Evolutionary conservation across 805 yeast species (phyloP).

Genomic region (Wickerhamiella occidentalis): DNA sequence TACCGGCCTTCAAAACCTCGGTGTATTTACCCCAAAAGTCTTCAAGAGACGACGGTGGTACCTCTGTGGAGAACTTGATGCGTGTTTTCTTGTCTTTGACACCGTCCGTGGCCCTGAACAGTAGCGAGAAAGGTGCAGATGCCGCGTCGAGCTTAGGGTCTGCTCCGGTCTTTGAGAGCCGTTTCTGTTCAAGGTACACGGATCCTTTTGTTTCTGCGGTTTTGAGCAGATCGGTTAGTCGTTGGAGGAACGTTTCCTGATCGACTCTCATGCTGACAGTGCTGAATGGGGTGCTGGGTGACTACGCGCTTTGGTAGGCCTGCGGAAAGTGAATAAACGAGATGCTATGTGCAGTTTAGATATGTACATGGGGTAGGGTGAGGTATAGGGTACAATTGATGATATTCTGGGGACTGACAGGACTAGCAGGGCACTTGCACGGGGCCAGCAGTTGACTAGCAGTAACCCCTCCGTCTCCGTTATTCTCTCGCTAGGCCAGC

Average conservation of each 20-base stretch:
- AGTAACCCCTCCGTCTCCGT: too few species aligned
- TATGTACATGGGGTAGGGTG: background rate
- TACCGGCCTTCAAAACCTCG: conserved; percentile 54
- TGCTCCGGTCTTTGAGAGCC: conserved; percentile 22
- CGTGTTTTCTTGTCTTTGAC: conserved; percentile 38
- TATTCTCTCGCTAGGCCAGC: too few species aligned
- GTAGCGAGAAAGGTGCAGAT: conserved; percentile 39
- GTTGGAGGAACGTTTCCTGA: conserved; percentile 25
- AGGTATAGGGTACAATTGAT: too few species aligned
- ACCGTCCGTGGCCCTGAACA: conserved; percentile 59
- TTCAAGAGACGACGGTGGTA: conserved; percentile 47
- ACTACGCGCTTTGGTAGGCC: too few species aligned
- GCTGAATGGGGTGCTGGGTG: too few species aligned
- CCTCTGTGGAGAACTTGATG: conserved; percentile 60
- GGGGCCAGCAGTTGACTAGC: too few species aligned
- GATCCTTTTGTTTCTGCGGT: conserved; percentile 25
- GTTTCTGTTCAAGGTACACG: conserved; percentile 28
- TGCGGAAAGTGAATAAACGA: too few species aligned
- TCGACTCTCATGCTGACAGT: conserved; percentile 13
- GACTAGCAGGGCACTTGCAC: too few species aligned
- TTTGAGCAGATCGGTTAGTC: conserved; percentile 23
- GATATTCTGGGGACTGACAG: too few species aligned
- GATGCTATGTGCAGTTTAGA: too few species aligned
- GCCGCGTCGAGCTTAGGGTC: conserved; percentile 16
- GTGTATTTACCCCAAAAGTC: conserved; percentile 69